Evolutionary conservation across 345 rosid species (phyloP), one percentile per base, ranked within the genome.

Genomic region (Rhizophora apiculata): DNA sequence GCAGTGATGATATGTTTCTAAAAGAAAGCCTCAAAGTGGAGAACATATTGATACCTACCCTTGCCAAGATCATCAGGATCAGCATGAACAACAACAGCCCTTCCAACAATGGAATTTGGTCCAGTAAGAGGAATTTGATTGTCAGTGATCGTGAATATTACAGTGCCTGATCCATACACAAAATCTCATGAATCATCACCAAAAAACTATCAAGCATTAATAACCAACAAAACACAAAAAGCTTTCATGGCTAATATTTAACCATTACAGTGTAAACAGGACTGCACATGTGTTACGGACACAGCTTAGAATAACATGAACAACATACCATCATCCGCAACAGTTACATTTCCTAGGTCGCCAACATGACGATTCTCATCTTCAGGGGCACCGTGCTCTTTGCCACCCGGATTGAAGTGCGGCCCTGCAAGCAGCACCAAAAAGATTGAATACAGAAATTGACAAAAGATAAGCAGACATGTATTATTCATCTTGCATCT

Each of bases 41-140:
- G 8, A 36, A 65, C 39, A 46, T 0, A 66, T 22, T 5, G 6
- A 68, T 63, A 4, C 72, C 79, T 78, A 93, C 98, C 98, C 89
- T 81, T 93, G 80, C 98, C 98, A 56, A 93, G 98, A 75, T 93
- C 98, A 84, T 95, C 99, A 69, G 96, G 93, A 80, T 90, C 99
- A 4, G 84, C 84, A 74, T 95, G 99, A 66, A 89, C 92, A 78
- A 95, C 99, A 75, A 95, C 88, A 64, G 99, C 96, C 79, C 99
- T 88, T 74, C 99, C 99, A 21, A 92, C 63, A 72, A 95, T 89
- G 36, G 97, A 87, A 73, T 84, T 54, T 49, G 92, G 83, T 68
- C 99, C 97, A 37, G 74, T 46, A 29, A 95, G 97, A 78, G 99
- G 97, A 75, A 95, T 92, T 85, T 95, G 93, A 36, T 68, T 56